Evolutionary conservation across 305 asterid species (phyloP).

Genomic region (Petunia hybrid): DNA sequence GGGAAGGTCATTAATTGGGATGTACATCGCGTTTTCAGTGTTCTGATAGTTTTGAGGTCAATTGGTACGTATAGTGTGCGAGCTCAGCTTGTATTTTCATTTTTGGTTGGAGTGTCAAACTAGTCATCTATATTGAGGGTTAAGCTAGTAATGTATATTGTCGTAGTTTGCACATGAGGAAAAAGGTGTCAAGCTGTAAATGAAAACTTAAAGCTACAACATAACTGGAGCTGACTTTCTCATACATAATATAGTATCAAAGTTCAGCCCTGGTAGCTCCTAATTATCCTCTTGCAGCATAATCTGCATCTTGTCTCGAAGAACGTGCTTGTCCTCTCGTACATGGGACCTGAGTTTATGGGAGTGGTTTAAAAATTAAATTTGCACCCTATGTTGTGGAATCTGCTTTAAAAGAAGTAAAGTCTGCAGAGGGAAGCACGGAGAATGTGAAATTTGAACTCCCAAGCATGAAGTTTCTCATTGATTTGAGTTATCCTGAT

Average conservation of each 20-base stretch:
- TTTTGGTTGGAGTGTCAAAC: neutral
- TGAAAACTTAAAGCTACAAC: neutral
- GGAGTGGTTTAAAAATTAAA: too few relatives aligned
- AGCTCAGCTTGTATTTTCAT: neutral
- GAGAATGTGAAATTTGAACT: too few relatives aligned
- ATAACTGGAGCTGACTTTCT: neutral
- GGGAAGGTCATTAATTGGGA: conserved; percentile 90
- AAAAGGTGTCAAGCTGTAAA: neutral
- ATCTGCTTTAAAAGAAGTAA: too few relatives aligned
- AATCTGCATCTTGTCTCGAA: neutral
- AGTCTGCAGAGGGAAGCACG: too few relatives aligned
- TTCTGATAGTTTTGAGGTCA: conserved; percentile 83
- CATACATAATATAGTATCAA: neutral
- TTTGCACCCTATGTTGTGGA: too few relatives aligned
- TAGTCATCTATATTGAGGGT: neutral
- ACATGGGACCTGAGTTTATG: too few relatives aligned
- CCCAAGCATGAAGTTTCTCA: too few relatives aligned
- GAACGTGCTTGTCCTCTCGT: neutral
- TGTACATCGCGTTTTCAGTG: conserved; percentile 80
- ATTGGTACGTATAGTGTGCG: conserved; percentile 61
- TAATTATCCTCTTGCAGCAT: neutral
- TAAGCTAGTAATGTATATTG: neutral
- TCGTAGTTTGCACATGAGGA: conserved; percentile 17
- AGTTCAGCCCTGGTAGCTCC: conserved; percentile 1
- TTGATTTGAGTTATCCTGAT: too few relatives aligned